Evolutionary conservation across 2,329 filamentous ascomycete genomes (phyloP).

Genomic region (Arthrobotrys sinensis): DNA sequence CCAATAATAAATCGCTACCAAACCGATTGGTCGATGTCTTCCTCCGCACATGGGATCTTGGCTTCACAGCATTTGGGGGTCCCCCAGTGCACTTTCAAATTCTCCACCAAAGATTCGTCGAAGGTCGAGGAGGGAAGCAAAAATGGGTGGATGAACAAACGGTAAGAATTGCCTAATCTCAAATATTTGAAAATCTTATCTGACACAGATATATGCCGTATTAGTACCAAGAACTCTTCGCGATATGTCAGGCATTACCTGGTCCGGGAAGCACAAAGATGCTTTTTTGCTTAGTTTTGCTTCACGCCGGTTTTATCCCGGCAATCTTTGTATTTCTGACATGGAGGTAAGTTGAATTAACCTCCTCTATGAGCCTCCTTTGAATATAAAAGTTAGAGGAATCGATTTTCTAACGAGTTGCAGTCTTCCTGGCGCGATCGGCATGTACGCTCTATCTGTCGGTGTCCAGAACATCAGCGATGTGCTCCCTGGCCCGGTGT

Average conservation of each 20-base stretch:
- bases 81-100: conserved; percentile 81
- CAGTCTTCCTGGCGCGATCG: conserved; percentile 78
- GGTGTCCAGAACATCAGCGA: conserved; percentile 76
- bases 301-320: conserved; percentile 74
- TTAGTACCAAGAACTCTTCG: conserved; percentile 81
- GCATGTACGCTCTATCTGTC: conserved; percentile 78
- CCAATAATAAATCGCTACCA: conserved; percentile 56
- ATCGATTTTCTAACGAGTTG: not conserved
- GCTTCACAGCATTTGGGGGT: conserved; percentile 78
- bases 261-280: conserved; percentile 81
- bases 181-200: not conserved
- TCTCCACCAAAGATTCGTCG: conserved; percentile 71
- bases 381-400: not conserved
- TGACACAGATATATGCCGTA: conserved; percentile 16
- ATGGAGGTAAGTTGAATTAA: conserved; percentile 72
- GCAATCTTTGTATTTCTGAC: conserved; percentile 75
- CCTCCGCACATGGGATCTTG: conserved; percentile 73
- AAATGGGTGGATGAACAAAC: conserved; percentile 80
- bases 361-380: not conserved
- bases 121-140: conserved; percentile 39
- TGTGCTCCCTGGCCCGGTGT: conserved; percentile 75
- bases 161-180: conserved; percentile 67
- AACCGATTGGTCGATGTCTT: conserved; percentile 26
- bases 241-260: conserved; percentile 78
- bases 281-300: conserved; percentile 77